Base-by-base conservation (phyloP, 202 grass and related monocot species). In the Dendrocalamus latiflorus region DNA sequence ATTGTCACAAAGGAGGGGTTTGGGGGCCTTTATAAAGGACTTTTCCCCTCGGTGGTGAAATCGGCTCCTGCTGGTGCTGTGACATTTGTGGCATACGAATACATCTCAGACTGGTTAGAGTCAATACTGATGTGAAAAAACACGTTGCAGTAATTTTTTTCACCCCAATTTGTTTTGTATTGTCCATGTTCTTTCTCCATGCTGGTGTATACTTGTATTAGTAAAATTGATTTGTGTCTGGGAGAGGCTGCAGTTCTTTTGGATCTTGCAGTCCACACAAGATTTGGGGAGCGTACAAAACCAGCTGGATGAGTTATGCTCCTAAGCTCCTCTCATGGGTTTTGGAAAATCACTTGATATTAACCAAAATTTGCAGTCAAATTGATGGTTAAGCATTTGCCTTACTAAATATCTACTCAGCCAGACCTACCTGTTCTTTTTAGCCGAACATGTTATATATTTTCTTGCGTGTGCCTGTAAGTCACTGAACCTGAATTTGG, bases 21-120 rank as follows among this genome's bases (percentile, higher is more conserved):
- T 55, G 77, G 87, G 59, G 93, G 91, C 60, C 89, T 99, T 71
- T 99, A 95, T 75, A 99, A 99, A 81, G 96, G 96, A 47, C 92
- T 99, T 75, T 84, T 95, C 49, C 96, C 96, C 11, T 95, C 93
- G 39, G 55, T 99, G 55, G 86, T 99, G 76, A 99, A 99, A 89
- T 95, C 96, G 15, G 96, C 96, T 60, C 96, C 96, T 56, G 96
- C 96, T 73, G 91, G 89, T 79, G 96, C 96, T 15, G 93, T 99
- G 78, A 99, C 96, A 26, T 99, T 99, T 81, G 68, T 96, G 85
- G 89, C 93, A 75, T 99, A 95, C 26, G 93, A 99, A 81, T 87
- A 94, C 85, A 92, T 92, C 77, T 99, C 96, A 60, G 87, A 92
- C 74, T 92, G 86, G 88, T 86, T 99, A 93, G 91, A 94, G 77